Percentiles rank a stretch among this genome's conserved stretches.
Evolutionary conservation across 139 green algal species (phyloP).

Genomic region (Chlorella sp.): DNA sequence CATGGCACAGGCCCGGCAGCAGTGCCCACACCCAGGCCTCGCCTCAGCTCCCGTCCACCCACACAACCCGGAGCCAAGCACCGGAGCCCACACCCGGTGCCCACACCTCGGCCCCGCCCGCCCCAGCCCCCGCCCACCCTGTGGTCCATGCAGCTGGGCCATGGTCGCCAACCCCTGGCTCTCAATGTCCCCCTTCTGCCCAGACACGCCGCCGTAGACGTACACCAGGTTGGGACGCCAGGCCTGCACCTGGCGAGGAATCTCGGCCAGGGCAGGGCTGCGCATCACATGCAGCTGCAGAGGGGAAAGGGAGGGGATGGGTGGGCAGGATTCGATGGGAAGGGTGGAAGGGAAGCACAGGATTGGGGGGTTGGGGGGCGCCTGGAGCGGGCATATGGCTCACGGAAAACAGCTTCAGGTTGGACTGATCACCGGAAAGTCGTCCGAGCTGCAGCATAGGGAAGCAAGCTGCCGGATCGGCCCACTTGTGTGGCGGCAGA

Average conservation of each 20-base stretch:
- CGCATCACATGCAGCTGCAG: slow-evolving; percentile 17
- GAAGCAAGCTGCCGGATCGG: too few species aligned
- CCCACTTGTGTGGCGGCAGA: too few species aligned
- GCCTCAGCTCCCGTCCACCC: not conserved
- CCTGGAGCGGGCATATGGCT: too few species aligned
- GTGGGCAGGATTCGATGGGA: not conserved
- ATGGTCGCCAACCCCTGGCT: slow-evolving; percentile 34
- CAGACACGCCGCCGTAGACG: slow-evolving; percentile 41
- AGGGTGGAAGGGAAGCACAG: too few species aligned
- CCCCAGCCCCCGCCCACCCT: not conserved
- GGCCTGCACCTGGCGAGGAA: not conserved
- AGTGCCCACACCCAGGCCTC: too few species aligned
- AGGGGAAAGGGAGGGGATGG: not conserved
- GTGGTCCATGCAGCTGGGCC: not conserved
- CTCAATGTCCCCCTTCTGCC: slow-evolving; percentile 40
- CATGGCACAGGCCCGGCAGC: too few species aligned
- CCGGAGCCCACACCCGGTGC: too few species aligned
- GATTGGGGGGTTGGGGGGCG: too few species aligned
- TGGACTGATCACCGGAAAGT: not conserved
- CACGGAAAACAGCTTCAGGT: too few species aligned
- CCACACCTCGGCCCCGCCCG: too few species aligned
- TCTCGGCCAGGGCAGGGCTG: not conserved
- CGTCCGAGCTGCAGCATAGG: too few species aligned
- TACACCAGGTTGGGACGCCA: slow-evolving; percentile 69
- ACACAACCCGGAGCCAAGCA: not conserved